Base-by-base conservation (phyloP, 1,284 basidiomycete genomes). In the Somion occarium region DNA sequence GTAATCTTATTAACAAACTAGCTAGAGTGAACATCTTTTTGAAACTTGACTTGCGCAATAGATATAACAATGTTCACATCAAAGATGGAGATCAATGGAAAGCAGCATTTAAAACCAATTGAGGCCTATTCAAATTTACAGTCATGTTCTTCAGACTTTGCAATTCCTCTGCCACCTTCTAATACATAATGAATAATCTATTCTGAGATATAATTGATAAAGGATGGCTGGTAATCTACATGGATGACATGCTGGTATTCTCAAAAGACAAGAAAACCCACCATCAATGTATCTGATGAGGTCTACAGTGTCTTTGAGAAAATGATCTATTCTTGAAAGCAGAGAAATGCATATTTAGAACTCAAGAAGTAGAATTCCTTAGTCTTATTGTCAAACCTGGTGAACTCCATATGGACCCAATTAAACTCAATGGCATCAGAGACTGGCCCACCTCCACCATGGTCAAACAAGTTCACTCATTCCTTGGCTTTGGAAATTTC, bases 401-500 rank as follows among this genome's bases (percentile, higher is more conserved):
- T 54, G 61, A 0, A 26, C 75, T 0, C 13, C 42, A 44, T 0
- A 75, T 77, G 72, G 69, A 73, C 44, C 59, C 61, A 0, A 53
- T 53, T 0, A 79, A 79, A 52, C 55, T 78, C 0, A 12, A 64
- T 0, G 63, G 63, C 0, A 59, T 78, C 5, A n/a, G 27, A 0
- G 25, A 56, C 0, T 79, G 76, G 76, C 68, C 66, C 0, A 19
- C 26, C 0, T 74, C 71, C 0, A 56, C 46, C 0, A 64, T 44
- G 0, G 46, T 69, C 4, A 59, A 60, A 18, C 58, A 69, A 5
- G 46, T 72, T 3, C 59, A 65, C 27, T 44, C 39, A 0, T 78
- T 79, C 57, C 49, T 77, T 0, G 74, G 73, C 1, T 70, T 78
- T 37, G 58, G 62, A 4, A 73, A 73, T 52, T 77, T 72, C 59